Base-by-base conservation (phyloP, 202 grass and related monocot species). In the Eragrostis tef region DNA sequence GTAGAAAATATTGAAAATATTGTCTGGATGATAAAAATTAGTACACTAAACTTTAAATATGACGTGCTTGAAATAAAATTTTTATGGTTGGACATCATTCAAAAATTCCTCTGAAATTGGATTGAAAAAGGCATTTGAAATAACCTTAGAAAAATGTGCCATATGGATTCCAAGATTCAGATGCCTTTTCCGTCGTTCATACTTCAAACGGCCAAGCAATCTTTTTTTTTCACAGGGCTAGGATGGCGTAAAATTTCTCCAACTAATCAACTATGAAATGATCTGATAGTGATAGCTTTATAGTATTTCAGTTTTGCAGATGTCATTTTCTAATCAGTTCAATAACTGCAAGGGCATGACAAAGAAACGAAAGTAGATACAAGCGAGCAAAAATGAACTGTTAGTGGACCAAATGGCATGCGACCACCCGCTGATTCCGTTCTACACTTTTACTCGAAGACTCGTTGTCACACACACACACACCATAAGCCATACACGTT, bases 351-450 rank as follows among this genome's bases (percentile, higher is more conserved):
- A 15, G 15, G 49, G 73, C 65, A 26, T 50, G 61, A 21, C 31
- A 48, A 29, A 31, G 10, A 70, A 74, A 70, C 7, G 52, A 74
- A 62, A 44, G 9, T 19, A 62, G 6, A 10, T 39, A n/a, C 43
- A 63, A 16, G 66, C 70, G 20, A 9, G 34, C 49, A 48, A 6
- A 42, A 44, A 80, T 27, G 2, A 15, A 48, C 57, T 24, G 2
- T 31, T 31, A 48, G 17, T 13, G 13, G 21, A 63, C 39, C 36
- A 76, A 43, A 11, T 57, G 19, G 13, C 50, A 0, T 57, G 19
- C n/a, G 62, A 73, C 31, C 67, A 72, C 19, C n/a, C n/a, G 77
- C 20, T 80, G 64, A 54, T 47, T 77, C 16, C 73, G 11, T 64
- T n/a, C 5, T 4, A 43, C 51, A 41, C 50, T 13, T 41, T 11